Base-by-base conservation (phyloP, 768 basidiomycete species). In the Lactarius hengduanensis region DNA sequence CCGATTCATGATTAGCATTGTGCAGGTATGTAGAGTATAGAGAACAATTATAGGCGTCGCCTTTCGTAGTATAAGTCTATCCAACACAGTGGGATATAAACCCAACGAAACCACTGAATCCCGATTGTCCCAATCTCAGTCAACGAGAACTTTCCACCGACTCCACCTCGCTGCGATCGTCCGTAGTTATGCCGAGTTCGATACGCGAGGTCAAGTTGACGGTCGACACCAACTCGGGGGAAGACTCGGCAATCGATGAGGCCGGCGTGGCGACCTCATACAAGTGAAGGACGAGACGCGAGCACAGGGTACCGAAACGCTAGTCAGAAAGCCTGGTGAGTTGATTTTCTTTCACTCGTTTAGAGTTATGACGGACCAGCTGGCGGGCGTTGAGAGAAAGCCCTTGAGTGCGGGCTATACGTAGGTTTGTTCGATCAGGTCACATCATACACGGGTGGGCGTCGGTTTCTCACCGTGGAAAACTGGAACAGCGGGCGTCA, bases 281-380 rank as follows among this genome's bases (percentile, higher is more conserved):
- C 7, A 85, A 77, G 72, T 86, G 85, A 47, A 85, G 79, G 78
- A 84, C 82, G 1, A 86, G 78, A 11, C 83, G 83, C 15, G 82
- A 84, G 75, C 84, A 80, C 79, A 84, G 78, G 1, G 78, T 80
- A 84, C 77, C 5, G 84, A 82, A 15, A 84, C 75, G 68, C 83
- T 84, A 50, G 11, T 54, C 34, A 54, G 50, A 56, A 26, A 45
- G 7, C 2, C 26, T 36, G 36, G 32, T 10, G 38, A 30, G 1
- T 53, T 3, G 34, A 41, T 5, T 10, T 50, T 50, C 10, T 26
- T 41, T 53, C 11, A 53, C 50, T 15, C 50, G 20, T 43, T 15
- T 10, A 28, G 38, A 15, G 5, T 40, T 58, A 47, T 28, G 18
- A 69, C 80, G 43, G 53, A 83, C 83, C 77, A 75, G 79, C 80